Conservation (phyloP, 1,139 yeast species). For the Magnusiomyces starmeri region DNA sequence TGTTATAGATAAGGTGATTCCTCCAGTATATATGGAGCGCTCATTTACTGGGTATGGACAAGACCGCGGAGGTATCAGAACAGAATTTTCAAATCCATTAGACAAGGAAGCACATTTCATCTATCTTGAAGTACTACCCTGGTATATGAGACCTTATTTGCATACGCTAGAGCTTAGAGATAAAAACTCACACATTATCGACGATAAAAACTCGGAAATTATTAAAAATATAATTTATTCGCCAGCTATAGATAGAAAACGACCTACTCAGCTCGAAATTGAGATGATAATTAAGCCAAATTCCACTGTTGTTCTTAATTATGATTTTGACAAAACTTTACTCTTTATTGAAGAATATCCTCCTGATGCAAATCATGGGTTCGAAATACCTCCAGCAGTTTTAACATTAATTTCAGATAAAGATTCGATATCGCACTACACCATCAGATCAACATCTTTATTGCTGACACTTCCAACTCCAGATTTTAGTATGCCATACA, state of each 20-base stretch:
- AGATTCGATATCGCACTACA: conserved; percentile 21
- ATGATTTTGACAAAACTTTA: conserved; percentile 81
- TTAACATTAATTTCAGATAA: conserved; percentile 36
- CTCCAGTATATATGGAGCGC: conserved; percentile 72
- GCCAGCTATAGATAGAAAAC: conserved; percentile 72
- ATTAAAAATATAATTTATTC: conserved; percentile 50
- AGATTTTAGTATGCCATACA: conserved; percentile 98
- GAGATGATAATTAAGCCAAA: conserved; percentile 56
- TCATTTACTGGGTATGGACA: conserved; percentile 89
- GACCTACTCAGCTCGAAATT: conserved; percentile 81
- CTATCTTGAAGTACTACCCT: conserved; percentile 80
- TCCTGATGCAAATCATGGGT: conserved; percentile 98
- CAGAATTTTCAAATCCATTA: conserved; percentile 55
- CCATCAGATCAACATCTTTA: conserved; percentile 75
- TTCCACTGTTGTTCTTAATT: conserved; percentile 55
- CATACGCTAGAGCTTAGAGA: conserved; percentile 46
- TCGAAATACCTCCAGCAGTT: conserved; percentile 82
- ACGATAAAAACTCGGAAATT: conserved; percentile 24
- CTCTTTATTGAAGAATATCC: conserved; percentile 88
- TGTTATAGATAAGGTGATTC: conserved; percentile 35
- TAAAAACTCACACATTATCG: conserved; percentile 16
- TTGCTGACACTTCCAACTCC: conserved; percentile 89
- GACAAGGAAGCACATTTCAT: conserved; percentile 43
- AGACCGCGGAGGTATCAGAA: conserved; percentile 83
- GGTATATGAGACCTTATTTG: conserved; percentile 83